A percentile compares a stretch with the other conserved stretches of the same genome.
phyloP scores from a whole-genome alignment of 495 filamentous ascomycete genomes.

The Penicillium parvum region DNA sequence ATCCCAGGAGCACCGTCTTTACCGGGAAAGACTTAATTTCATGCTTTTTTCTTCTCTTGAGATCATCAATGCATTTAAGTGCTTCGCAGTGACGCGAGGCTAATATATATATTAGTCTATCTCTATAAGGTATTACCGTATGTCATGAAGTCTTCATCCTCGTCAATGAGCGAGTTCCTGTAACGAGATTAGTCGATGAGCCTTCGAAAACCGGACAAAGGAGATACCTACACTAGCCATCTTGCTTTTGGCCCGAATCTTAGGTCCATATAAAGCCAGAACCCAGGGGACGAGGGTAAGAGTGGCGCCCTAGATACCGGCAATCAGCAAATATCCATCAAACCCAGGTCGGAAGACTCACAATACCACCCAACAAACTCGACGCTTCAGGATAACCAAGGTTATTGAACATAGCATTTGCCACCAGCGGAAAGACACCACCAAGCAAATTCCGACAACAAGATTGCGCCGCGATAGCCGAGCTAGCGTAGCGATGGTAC shows the following conservation, averaged over 20 bases:
- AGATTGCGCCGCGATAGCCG: conserved; percentile 81
- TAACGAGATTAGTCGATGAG: conserved; percentile 7
- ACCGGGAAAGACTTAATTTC: too few relatives aligned
- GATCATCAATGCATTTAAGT: too few relatives aligned
- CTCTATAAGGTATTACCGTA: too few relatives aligned
- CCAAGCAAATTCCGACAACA: conserved; percentile 82
- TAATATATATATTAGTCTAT: conserved; percentile 10
- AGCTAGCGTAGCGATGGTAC: conserved; percentile 80
- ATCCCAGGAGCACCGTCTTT: too few relatives aligned
- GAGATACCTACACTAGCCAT: conserved; percentile 56
- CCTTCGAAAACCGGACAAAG: background rate
- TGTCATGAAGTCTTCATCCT: background rate
- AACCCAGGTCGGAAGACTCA: conserved; percentile 20
- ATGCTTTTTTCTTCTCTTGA: too few relatives aligned
- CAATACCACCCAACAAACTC: conserved; percentile 71
- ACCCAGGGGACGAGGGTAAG: conserved; percentile 84
- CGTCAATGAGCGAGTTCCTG: conserved; percentile 31
- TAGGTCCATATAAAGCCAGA: conserved; percentile 72
- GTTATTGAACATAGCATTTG: conserved; percentile 62
- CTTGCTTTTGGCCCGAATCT: conserved; percentile 71
- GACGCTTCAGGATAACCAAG: conserved; percentile 70
- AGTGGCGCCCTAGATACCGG: conserved; percentile 43
- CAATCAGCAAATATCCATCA: conserved; percentile 6
- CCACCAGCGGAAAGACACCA: conserved; percentile 77
- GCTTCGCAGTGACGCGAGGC: too few relatives aligned